Base-by-base conservation (phyloP, 2,329 filamentous ascomycete genomes). In the Ilyonectria destructans region DNA sequence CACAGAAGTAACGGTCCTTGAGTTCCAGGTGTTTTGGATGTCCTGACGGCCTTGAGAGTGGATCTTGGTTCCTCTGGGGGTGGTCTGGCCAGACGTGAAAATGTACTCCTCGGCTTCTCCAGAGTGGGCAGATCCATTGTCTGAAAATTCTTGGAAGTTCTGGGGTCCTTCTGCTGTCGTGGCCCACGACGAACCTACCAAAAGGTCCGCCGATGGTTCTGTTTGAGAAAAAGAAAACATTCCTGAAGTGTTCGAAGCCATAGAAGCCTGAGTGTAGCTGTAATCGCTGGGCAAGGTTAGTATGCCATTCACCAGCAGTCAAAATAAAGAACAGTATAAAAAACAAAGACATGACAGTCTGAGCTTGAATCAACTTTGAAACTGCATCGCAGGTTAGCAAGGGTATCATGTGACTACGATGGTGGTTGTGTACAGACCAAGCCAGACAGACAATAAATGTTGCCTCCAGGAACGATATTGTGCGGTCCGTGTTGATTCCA, bases 161-260 rank as follows among this genome's bases (percentile, higher is more conserved):
- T 89, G 88, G 87, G 86, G 76, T 77, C 86, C 87, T 86, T 90
- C 88, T 83, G 82, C 82, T 83, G 86, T 81, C 78, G 85, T 78
- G 75, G 85, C 87, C 88, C 88, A 90, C 77, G 86, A 82, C 78
- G 86, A 83, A 82, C 86, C 84, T 75, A 80, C 80, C 68, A 88
- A 82, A 79, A 87, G 84, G 84, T 88, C 87, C 78, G 85, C 75
- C 79, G 86, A 82, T 84, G 86, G 86, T 87, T 86, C 87, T 86
- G 87, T 86, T 78, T 88, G 87, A 85, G 85, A 85, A 81, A 86
- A 88, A 82, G 86, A 83, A 85, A 88, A 88, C 79, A 88, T 84
- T 80, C 85, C 85, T 73, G 81, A 81, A 64, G 85, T 77, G 80
- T 78, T 82, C 76, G 85, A 80, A 76, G 85, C 79, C 82, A 89